Conservation (phyloP, 352 stramenopile species). For the Pelagophyceae sp. region DNA sequence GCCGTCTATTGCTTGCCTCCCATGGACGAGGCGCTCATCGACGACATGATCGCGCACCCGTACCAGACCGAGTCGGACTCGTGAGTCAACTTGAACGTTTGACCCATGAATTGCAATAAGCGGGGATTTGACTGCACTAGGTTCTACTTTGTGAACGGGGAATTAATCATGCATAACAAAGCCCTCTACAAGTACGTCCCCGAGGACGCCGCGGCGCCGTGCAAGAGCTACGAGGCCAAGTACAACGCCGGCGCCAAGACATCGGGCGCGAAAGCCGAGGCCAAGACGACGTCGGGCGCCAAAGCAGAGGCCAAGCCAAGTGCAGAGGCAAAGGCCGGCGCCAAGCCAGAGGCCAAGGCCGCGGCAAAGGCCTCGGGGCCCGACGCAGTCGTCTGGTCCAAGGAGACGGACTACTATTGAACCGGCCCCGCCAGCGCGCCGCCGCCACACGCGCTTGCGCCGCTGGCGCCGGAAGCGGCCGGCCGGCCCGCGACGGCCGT, state of each 20-base stretch:
- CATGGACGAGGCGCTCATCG: constrained; percentile 81
- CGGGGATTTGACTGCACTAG: too few species aligned
- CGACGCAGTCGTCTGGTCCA: constrained; percentile 65
- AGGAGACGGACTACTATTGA: constrained; percentile 78
- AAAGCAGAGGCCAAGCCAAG: constrained; percentile 22
- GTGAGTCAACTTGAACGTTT: background rate
- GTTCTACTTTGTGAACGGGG: constrained; percentile 89
- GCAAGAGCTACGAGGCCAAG: constrained; percentile 74
- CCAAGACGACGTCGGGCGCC: constrained; percentile 16
- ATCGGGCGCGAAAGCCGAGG: constrained; percentile 34
- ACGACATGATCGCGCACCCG: constrained; percentile 81
- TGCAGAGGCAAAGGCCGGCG: constrained; percentile 15
- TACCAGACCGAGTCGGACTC: constrained; percentile 80
- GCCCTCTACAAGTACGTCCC: constrained; percentile 81
- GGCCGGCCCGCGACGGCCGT: too few species aligned
- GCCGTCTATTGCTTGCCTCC: constrained; percentile 82
- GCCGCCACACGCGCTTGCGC: too few species aligned
- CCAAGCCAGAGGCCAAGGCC: too few species aligned
- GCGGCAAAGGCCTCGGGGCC: background rate
- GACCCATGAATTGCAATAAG: background rate
- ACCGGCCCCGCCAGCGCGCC: too few species aligned
- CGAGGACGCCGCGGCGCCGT: constrained; percentile 75
- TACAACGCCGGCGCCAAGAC: constrained; percentile 60
- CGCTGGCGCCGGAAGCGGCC: too few species aligned
- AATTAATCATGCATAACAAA: constrained; percentile 84